These are phyloP conservation scores for Pinus albicaulis DNA, from an alignment of 75 land plant species.

Conservation along the genomic window DNA sequence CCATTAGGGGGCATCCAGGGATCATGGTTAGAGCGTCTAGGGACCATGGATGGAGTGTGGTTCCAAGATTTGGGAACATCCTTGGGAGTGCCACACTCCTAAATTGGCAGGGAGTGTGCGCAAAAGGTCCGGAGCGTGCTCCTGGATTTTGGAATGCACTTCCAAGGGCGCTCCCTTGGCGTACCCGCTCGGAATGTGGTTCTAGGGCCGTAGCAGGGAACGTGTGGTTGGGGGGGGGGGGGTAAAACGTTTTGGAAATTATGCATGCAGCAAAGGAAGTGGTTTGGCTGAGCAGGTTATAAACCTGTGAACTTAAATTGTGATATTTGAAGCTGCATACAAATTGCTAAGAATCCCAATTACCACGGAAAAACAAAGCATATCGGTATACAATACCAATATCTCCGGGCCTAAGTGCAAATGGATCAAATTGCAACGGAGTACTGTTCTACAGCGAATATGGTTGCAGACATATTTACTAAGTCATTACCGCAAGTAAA, in stretches of 20 bases:
- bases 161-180: too few relatives aligned
- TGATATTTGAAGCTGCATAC: not conserved
- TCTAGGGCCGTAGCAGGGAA: not conserved
- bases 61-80: too few relatives aligned
- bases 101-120: too few relatives aligned
- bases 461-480: not conserved
- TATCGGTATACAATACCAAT: conserved; percentile 9
- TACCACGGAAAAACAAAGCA: conserved; percentile 10
- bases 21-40: too few relatives aligned
- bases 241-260: too few relatives aligned
- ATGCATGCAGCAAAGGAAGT: not conserved
- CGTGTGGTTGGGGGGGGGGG: too few relatives aligned
- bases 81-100: too few relatives aligned
- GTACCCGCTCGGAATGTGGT: too few relatives aligned
- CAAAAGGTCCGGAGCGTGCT: too few relatives aligned
- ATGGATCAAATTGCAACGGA: not conserved
- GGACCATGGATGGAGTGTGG: too few relatives aligned
- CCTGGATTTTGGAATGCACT: too few relatives aligned
- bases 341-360: conserved; percentile 2
- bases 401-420: not conserved
- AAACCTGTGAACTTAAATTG: not conserved
- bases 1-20: too few relatives aligned
- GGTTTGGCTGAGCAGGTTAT: not conserved
- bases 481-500: not conserved
- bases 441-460: not conserved